Percentiles rank a stretch among this genome's conserved stretches.
Evolutionary conservation across 176 grass and related monocot species (phyloP).

Genomic region (Phyllostachys edulis): DNA sequence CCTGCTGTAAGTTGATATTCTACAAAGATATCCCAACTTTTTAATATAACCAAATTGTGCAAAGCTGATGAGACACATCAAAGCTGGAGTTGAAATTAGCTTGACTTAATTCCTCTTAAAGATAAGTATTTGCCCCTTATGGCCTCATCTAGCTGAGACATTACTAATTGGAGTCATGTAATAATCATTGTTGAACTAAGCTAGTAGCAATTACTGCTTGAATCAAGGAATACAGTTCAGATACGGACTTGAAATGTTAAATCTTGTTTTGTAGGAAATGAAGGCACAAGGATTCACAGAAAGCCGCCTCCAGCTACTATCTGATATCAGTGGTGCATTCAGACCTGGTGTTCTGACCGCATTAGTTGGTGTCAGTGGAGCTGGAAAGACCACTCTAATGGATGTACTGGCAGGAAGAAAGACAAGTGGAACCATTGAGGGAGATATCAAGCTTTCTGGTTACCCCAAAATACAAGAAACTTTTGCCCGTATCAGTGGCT

Average conservation of each 20-base stretch:
- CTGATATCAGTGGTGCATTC: slow-evolving; percentile 66
- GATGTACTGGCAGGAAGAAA: slow-evolving; percentile 80
- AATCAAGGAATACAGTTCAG: neutral
- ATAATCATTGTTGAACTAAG: slow-evolving; percentile 15
- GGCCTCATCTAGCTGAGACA: neutral
- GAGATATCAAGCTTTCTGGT: slow-evolving; percentile 66
- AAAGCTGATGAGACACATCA: neutral
- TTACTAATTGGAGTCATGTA: neutral
- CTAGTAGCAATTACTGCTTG: neutral
- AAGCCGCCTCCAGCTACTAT: slow-evolving; percentile 55
- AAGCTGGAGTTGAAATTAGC: neutral
- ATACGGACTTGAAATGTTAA: neutral
- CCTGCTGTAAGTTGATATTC: slow-evolving; percentile 52
- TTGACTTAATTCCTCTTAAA: neutral
- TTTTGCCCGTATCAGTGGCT: slow-evolving; percentile 69
- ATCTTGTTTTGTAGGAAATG: slow-evolving; percentile 58
- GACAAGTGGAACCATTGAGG: slow-evolving; percentile 69
- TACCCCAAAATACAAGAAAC: slow-evolving; percentile 76
- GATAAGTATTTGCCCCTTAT: neutral
- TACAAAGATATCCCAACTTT: neutral
- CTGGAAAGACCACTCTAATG: slow-evolving; percentile 83
- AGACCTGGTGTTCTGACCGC: slow-evolving; percentile 67
- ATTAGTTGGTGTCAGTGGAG: slow-evolving; percentile 75
- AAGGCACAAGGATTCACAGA: slow-evolving; percentile 57
- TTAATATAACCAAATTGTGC: neutral